phyloP scores from a whole-genome alignment of 225 moss, liverwort and hornwort species.

The Physcomitrium patens region DNA sequence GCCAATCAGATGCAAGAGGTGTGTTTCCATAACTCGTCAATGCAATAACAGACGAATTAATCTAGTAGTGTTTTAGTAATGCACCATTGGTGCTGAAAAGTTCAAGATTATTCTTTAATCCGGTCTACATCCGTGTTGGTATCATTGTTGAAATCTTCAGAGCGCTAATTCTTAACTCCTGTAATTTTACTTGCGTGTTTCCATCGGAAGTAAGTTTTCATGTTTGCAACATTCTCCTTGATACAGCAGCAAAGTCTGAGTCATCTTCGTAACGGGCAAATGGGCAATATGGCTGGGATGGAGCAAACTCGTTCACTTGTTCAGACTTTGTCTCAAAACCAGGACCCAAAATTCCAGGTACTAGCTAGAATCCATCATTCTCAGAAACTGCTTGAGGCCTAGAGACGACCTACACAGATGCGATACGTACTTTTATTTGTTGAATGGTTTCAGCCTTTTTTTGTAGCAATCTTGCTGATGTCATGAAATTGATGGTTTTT shows the following conservation, averaged over 20 bases:
- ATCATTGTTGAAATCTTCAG: conserved; percentile 3
- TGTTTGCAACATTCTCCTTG: conserved; percentile 17
- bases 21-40: conserved; percentile 21
- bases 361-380: not conserved
- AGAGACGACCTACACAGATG: not conserved
- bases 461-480: too few species aligned
- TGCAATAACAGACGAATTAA: not conserved
- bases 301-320: conserved; percentile 81
- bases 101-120: not conserved
- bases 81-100: not conserved
- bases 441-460: conserved; percentile 15
- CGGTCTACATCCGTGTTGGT: conserved; percentile 4
- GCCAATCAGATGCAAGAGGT: conserved; percentile 89
- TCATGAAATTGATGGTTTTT: not conserved
- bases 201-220: conserved; percentile 7
- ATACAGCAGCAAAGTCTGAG: conserved; percentile 67
- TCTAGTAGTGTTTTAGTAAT: conserved; percentile 6
- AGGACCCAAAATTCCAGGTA: conserved; percentile 98
- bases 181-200: not conserved
- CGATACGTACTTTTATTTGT: conserved; percentile 3
- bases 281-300: conserved; percentile 58
- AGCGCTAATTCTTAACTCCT: not conserved
- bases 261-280: conserved; percentile 44
- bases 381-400: not conserved
- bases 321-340: conserved; percentile 85